Percentiles rank a stretch among this genome's conserved stretches.
Conservation (phyloP, 495 filamentous ascomycete species). For the Cercophora scortea region DNA sequence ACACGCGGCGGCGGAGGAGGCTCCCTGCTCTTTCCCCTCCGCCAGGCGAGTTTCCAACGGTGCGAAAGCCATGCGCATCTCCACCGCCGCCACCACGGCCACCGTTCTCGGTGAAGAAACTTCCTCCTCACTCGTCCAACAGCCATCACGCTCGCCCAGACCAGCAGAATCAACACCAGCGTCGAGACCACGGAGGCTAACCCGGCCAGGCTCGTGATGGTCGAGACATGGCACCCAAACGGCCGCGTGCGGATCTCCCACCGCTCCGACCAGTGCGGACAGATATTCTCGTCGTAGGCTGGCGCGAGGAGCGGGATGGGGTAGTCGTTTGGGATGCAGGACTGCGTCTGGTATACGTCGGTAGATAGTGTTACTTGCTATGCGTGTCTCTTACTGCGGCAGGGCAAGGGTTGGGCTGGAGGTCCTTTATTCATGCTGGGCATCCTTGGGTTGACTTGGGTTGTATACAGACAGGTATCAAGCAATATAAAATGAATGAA, state of each 20-base stretch:
- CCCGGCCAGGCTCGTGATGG: constrained; percentile 37
- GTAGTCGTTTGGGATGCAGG: constrained; percentile 40
- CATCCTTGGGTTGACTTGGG: no score
- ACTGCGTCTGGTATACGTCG: constrained; percentile 27
- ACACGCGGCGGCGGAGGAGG: no score
- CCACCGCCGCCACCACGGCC: no score
- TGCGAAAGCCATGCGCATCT: no score
- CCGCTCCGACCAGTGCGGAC: constrained; percentile 40
- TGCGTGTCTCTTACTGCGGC: background rate
- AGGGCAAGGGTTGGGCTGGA: no score
- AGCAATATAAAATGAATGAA: no score
- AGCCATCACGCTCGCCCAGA: constrained; percentile 13
- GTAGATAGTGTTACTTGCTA: background rate
- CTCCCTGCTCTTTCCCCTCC: no score
- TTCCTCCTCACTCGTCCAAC: constrained; percentile 9
- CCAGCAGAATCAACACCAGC: constrained; percentile 24
- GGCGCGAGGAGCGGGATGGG: constrained; percentile 36
- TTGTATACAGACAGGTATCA: no score
- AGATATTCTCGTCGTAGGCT: constrained; percentile 32
- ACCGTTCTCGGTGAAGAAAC: no score
- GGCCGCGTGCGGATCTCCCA: constrained; percentile 43
- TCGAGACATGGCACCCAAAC: constrained; percentile 45
- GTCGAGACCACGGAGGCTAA: constrained; percentile 32
- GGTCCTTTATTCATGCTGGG: no score
- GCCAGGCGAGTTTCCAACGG: no score